These are phyloP conservation scores for Calonectria henricotiae DNA, from an alignment of 2,329 filamentous ascomycete genomes.

Conservation along the genomic window DNA sequence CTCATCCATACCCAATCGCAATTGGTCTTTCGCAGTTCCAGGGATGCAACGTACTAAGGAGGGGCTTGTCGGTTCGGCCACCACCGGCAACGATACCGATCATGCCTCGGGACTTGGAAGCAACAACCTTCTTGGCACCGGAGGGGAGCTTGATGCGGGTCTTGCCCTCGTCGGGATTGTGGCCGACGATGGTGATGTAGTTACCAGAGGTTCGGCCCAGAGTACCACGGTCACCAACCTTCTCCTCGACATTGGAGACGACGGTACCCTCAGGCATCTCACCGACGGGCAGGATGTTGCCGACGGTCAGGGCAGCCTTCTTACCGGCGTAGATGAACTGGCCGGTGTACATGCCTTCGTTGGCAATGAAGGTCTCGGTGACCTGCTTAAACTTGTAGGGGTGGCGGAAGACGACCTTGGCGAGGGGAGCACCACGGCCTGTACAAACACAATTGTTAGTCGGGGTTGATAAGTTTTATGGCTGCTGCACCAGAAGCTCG, in stretches of 20 bases:
- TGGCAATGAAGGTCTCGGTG: conserved; percentile 99
- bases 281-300: conserved; percentile 95
- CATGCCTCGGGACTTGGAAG: conserved; percentile 95
- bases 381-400: conserved; percentile 98
- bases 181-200: conserved; percentile 98
- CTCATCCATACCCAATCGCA: conserved; percentile 1
- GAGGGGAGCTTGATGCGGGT: conserved; percentile 99
- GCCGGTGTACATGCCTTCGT: conserved; percentile 99
- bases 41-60: conserved; percentile 81
- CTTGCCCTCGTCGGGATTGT: conserved; percentile 99
- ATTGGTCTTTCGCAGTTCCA: background rate
- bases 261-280: conserved; percentile 99
- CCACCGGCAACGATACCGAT: conserved; percentile 99
- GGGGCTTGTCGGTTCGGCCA: conserved; percentile 99
- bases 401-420: conserved; percentile 96
- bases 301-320: conserved; percentile 96
- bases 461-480: conserved; percentile 40
- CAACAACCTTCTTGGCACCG: conserved; percentile 99
- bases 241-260: conserved; percentile 99
- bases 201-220: conserved; percentile 98
- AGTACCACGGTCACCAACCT: conserved; percentile 95
- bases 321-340: conserved; percentile 99
- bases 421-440: conserved; percentile 94
- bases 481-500: conserved; percentile 35
- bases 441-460: conserved; percentile 51